A percentile compares a stretch with the other conserved stretches of the same genome.
Evolutionary conservation across 768 basidiomycete species (phyloP).

Genomic region (Pleurotus djamor): DNA sequence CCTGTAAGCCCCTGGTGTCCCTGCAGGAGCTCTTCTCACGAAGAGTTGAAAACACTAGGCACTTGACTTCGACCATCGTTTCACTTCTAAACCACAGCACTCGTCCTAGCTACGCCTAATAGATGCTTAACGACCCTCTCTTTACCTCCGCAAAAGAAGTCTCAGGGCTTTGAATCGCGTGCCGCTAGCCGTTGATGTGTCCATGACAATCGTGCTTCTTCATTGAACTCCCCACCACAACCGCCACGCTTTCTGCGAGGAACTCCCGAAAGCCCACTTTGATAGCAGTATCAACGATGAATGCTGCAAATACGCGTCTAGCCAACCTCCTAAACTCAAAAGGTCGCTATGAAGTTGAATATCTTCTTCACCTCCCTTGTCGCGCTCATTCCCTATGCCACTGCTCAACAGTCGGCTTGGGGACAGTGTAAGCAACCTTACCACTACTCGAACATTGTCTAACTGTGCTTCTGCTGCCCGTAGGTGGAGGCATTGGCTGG

Average conservation of each 20-base stretch:
- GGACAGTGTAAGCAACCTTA: background rate
- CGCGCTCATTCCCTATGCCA: conserved; percentile 16
- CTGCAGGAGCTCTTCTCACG: too few species aligned
- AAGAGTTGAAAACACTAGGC: too few species aligned
- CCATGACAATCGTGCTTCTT: background rate
- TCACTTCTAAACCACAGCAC: too few species aligned
- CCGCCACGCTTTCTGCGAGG: background rate
- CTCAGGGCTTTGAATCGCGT: background rate
- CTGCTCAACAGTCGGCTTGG: conserved; percentile 18
- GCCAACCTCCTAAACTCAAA: background rate
- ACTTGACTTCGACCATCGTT: too few species aligned
- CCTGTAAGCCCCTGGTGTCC: too few species aligned
- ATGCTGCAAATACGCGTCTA: background rate
- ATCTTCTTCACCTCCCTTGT: conserved; percentile 23
- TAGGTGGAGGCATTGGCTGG: conserved; percentile 36
- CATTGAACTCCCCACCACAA: background rate
- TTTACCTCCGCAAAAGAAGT: background rate
- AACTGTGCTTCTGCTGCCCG: too few species aligned
- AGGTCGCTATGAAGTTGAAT: conserved; percentile 14
- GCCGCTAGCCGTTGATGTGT: background rate
- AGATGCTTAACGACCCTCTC: too few species aligned
- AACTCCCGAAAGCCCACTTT: background rate
- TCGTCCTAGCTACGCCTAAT: too few species aligned
- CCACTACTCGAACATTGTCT: background rate
- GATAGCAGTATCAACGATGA: background rate